A percentile compares a stretch with the other conserved stretches of the same genome.
These are phyloP conservation scores for Scheffersomyces segobiensis DNA, from an alignment of 1,139 yeast genomes.

Conservation along the genomic window DNA sequence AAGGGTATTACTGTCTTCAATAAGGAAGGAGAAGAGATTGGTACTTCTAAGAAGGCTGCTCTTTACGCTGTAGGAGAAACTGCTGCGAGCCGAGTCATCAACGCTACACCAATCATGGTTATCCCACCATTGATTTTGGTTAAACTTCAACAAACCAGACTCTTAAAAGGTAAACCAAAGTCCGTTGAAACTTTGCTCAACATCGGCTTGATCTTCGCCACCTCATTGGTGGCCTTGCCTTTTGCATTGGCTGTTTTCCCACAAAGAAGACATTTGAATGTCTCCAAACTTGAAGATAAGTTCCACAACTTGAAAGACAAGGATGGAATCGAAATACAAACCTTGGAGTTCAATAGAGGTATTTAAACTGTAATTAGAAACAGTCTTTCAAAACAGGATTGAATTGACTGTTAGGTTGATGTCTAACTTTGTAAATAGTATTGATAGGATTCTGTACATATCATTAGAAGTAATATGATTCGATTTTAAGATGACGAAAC, in stretches of 20 bases:
- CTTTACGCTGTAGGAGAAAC: conserved; percentile 93
- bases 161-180: conserved; percentile 66
- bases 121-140: conserved; percentile 86
- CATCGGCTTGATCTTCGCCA: conserved; percentile 78
- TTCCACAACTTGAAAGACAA: conserved; percentile 62
- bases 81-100: conserved; percentile 89
- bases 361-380: conserved; percentile 43
- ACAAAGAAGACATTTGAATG: conserved; percentile 68
- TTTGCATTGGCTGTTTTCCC: conserved; percentile 96
- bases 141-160: conserved; percentile 62
- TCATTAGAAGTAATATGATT: background rate
- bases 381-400: background rate
- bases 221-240: conserved; percentile 86
- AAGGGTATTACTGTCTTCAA: conserved; percentile 79
- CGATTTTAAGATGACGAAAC: background rate
- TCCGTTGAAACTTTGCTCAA: conserved; percentile 69
- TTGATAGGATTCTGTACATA: background rate
- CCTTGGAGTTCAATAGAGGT: conserved; percentile 89
- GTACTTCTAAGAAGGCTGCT: conserved; percentile 85
- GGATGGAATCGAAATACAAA: conserved; percentile 57
- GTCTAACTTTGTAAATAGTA: background rate
- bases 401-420: background rate
- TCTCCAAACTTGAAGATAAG: conserved; percentile 59
- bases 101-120: conserved; percentile 97
- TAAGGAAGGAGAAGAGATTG: conserved; percentile 66